phyloP scores from a whole-genome alignment of 345 rosid species.

The Syzygium oleosum region DNA sequence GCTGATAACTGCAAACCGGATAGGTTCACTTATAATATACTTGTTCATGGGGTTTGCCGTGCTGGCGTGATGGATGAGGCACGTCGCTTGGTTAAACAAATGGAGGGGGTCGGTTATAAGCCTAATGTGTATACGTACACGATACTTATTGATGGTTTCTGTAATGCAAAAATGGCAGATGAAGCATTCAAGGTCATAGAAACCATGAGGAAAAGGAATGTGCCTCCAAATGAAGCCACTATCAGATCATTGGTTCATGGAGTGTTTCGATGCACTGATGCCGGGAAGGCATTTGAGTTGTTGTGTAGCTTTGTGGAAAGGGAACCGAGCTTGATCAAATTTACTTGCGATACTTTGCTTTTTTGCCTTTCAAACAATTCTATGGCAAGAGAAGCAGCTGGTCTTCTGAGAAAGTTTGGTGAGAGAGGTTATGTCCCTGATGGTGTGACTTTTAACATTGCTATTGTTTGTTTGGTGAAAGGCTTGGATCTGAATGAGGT shows the following conservation, averaged over 20 bases:
- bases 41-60: conserved; percentile 82
- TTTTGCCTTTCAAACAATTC: conserved; percentile 50
- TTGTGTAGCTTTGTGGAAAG: conserved; percentile 40
- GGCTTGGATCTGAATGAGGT: conserved; percentile 48
- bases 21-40: conserved; percentile 84
- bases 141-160: conserved; percentile 74
- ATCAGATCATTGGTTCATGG: conserved; percentile 76
- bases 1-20: conserved; percentile 73
- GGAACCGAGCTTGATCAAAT: conserved; percentile 35
- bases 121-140: conserved; percentile 79
- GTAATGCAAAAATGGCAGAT: conserved; percentile 56
- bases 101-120: conserved; percentile 55
- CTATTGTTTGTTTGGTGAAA: conserved; percentile 54
- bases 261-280: conserved; percentile 38
- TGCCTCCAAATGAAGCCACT: conserved; percentile 73
- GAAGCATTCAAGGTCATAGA: conserved; percentile 56
- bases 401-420: conserved; percentile 32
- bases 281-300: conserved; percentile 48
- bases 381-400: conserved; percentile 72
- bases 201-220: conserved; percentile 46
- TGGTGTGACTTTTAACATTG: conserved; percentile 43
- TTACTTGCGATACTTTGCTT: conserved; percentile 49
- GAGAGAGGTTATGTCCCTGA: conserved; percentile 53
- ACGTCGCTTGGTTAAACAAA: conserved; percentile 69
- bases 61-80: conserved; percentile 82